Evolutionary conservation across 139 green algal species (phyloP).

Genomic region (Eudorina sp.): DNA sequence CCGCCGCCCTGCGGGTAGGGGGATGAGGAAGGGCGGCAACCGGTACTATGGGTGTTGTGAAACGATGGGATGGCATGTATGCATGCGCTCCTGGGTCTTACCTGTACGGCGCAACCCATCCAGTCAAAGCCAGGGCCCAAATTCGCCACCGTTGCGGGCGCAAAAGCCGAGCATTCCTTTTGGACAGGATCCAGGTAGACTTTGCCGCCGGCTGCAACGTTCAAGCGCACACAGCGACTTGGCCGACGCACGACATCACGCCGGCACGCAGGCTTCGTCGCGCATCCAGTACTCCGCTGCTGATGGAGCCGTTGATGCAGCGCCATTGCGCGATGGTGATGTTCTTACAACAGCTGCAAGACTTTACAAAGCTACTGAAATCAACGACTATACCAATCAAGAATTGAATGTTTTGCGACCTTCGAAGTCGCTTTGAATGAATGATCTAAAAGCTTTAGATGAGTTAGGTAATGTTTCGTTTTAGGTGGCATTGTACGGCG

Average conservation of each 20-base stretch:
- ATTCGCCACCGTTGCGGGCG: slow-evolving; percentile 96
- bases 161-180: slow-evolving; percentile 83
- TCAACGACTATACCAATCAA: too few relatives aligned
- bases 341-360: too few relatives aligned
- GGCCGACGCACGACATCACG: not conserved
- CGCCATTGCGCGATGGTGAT: too few relatives aligned
- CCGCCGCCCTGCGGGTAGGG: too few relatives aligned
- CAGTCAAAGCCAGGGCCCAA: slow-evolving; percentile 98
- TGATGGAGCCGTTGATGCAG: not conserved
- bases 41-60: not conserved
- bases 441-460: too few relatives aligned
- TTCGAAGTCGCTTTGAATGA: too few relatives aligned
- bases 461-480: too few relatives aligned
- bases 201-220: slow-evolving; percentile 55
- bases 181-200: slow-evolving; percentile 67
- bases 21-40: too few relatives aligned
- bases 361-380: too few relatives aligned
- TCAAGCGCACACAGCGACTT: slow-evolving; percentile 1
- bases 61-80: not conserved
- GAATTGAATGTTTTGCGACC: too few relatives aligned
- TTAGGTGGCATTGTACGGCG: too few relatives aligned
- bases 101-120: slow-evolving; percentile 96
- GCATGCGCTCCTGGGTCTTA: slow-evolving; percentile 48
- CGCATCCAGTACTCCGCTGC: not conserved
- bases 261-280: too few relatives aligned